Evolutionary conservation across 73 alveolate species (phyloP), one percentile per base, ranked within the genome.

Genomic region (Uronychia setigera): DNA sequence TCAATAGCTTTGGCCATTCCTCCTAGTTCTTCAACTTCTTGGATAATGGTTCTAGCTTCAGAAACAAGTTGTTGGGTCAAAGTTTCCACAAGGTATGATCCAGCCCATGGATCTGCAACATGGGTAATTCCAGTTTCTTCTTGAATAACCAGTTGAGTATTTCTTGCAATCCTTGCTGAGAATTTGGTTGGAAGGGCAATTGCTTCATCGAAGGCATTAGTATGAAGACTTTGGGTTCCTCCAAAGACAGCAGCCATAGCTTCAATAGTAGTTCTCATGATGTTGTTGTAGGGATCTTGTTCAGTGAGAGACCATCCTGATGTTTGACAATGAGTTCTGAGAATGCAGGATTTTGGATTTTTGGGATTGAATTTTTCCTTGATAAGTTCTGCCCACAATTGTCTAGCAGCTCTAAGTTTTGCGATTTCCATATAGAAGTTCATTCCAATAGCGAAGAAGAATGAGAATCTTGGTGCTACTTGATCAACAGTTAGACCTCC

Each of bases 91-190:
- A 92, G 57, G 82, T 84, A 92, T 14, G 89, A 58, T 0, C 97
- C 97, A 78, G 90, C 97, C 97, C 97, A 92, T 0, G 97, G 97
- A 81, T 92, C 97, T n/a, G 90, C 92, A 32, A 92, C 97, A 26
- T 80, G 77, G 74, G 91, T 76, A 74, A 92, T 92, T 31, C 92
- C 93, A 0, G 95, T 87, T 59, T 92, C 97, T 77, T 92, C 97
- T 85, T 92, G 90, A n/a, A 92, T 35, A 32, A 92, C 88, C 29
- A 92, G 79, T 59, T 92, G 92, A 83, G 97, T 92, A 85, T 92
- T 92, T 60, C 97, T 58, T 0, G 97, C 97, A 30, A 88, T 59
- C 79, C 95, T 83, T 0, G 97, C 91, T 19, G 93, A 80, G 83
- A 81, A 79, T 67, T 92, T 86, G 9, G 95, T 84, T 26, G 97